Base-by-base conservation (phyloP, 164 flowering plant genomes). In the Amborella trichopoda region DNA sequence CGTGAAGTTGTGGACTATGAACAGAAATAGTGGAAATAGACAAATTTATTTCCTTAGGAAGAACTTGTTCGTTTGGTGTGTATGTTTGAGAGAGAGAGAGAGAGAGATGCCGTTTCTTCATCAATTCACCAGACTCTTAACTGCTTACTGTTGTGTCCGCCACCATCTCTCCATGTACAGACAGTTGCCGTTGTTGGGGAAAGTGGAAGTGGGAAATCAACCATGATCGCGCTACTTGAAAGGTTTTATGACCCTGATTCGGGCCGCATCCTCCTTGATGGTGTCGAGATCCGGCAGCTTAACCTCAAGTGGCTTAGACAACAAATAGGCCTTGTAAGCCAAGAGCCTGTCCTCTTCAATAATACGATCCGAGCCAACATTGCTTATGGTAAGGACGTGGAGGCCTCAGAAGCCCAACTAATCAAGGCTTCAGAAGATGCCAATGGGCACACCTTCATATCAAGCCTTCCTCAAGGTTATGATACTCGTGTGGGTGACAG, bases 401-500 rank as follows among this genome's bases (percentile, higher is more conserved):
- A 43, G 42, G 65, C 61, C 11, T 55, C 52, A 3, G 61, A 60
- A 46, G 48, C 55, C 1, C 61, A 62, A 38, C 48, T 57, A 30
- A 3, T 48, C 11, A 55, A 59, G 18, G 64, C 63, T 17, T 52
- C 68, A n/a, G 58, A 62, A 27, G 37, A 43, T 20, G 69, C 69
- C 26, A 65, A 60, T 59, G 69, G 65, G 23, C 62, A 56, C 39
- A 46, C 52, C 34, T 61, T 61, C 53, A 60, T 60, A 6, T 30
- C 14, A 14, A 14, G 11, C 11, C 34, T 30, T 9, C 34, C 34
- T 8, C 68, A 81, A 80, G 91, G 94, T 1, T 82, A 81, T 30
- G 81, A 87, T 2, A 81, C 90, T 1, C 3, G 64, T 42, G 90
- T 83, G 4, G 94, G 96, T 28, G 94, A 87, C 56, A 37, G 90